Evolutionary conservation across 805 yeast species (phyloP).

Genomic region (Yueomyces sinensis): DNA sequence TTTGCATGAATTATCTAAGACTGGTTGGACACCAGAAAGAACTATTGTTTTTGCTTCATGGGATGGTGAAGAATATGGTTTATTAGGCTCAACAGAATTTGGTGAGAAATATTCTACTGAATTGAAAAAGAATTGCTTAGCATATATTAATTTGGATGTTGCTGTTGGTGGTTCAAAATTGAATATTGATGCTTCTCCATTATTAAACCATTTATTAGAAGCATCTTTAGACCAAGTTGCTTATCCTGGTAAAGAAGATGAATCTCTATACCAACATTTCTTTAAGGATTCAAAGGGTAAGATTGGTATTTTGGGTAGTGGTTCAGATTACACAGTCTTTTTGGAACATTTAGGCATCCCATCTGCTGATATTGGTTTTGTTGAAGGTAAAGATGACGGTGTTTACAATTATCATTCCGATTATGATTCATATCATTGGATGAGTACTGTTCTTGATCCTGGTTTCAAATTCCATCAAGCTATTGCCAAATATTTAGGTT

Average conservation of each 20-base stretch:
- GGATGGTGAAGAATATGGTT: conserved; percentile 69
- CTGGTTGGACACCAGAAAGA: conserved; percentile 75
- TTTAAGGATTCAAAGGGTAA: conserved; percentile 7
- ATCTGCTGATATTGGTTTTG: conserved; percentile 48
- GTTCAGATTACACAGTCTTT: conserved; percentile 56
- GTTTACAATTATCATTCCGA: conserved; percentile 68
- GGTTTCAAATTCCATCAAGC: conserved; percentile 46
- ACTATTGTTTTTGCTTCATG: conserved; percentile 72
- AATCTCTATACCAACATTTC: conserved; percentile 26
- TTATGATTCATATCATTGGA: conserved; percentile 64
- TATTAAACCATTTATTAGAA: conserved; percentile 35
- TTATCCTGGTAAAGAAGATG: conserved; percentile 27
- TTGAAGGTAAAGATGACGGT: conserved; percentile 32
- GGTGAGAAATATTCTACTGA: conserved; percentile 47
- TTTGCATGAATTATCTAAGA: conserved; percentile 48
- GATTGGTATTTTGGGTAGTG: conserved; percentile 47
- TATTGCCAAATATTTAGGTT: conserved; percentile 39
- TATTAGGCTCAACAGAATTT: conserved; percentile 74
- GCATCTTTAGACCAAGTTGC: conserved; percentile 31
- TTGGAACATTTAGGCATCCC: conserved; percentile 48
- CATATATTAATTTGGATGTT: conserved; percentile 59
- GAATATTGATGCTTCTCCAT: conserved; percentile 40
- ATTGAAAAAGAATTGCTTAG: conserved; percentile 40
- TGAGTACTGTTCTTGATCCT: conserved; percentile 49
- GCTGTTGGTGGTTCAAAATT: conserved; percentile 47